phyloP scores from a whole-genome alignment of 2,329 filamentous ascomycete genomes.

The Didymella glomerata region DNA sequence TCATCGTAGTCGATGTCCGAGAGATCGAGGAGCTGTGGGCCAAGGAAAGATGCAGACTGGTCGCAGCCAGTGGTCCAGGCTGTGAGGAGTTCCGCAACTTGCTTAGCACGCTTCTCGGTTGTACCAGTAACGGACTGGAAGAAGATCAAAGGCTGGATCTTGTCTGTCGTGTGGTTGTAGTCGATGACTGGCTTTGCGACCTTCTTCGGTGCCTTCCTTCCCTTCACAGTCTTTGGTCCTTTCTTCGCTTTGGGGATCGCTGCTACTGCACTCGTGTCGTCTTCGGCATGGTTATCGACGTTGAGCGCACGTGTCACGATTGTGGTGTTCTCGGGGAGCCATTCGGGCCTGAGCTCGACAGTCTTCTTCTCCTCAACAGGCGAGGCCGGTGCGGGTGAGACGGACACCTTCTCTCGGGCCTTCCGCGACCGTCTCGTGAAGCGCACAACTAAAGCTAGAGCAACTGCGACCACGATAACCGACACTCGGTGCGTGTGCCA shows the following conservation, averaged over 20 bases:
- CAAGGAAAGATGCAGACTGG: slow-evolving; percentile 54
- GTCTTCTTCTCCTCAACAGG: slow-evolving; percentile 45
- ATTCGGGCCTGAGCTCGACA: slow-evolving; percentile 45
- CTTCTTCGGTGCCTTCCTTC: slow-evolving; percentile 42
- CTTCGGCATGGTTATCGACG: slow-evolving; percentile 44
- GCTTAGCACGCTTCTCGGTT: slow-evolving; percentile 76
- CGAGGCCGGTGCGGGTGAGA: slow-evolving; percentile 44
- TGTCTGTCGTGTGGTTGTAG: slow-evolving; percentile 48
- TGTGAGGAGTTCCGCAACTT: slow-evolving; percentile 67
- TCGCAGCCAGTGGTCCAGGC: slow-evolving; percentile 48
- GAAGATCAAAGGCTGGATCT: slow-evolving; percentile 80
- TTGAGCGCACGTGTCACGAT: slow-evolving; percentile 31
- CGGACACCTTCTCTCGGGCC: slow-evolving; percentile 40
- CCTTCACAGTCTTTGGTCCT: slow-evolving; percentile 51
- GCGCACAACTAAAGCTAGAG: slow-evolving; percentile 42
- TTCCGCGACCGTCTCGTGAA: slow-evolving; percentile 39
- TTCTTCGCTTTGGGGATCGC: slow-evolving; percentile 39
- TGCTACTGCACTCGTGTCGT: slow-evolving; percentile 30
- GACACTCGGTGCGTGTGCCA: slow-evolving; percentile 50
- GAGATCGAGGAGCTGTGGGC: slow-evolving; percentile 76
- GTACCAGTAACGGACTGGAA: slow-evolving; percentile 88
- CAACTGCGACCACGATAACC: slow-evolving; percentile 44
- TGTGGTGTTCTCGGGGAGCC: slow-evolving; percentile 47
- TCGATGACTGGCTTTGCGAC: slow-evolving; percentile 24
- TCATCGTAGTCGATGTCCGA: slow-evolving; percentile 92